A percentile compares a stretch with the other conserved stretches of the same genome.
Conservation (phyloP, 441 rosid species). For the Mallotus japonicus region DNA sequence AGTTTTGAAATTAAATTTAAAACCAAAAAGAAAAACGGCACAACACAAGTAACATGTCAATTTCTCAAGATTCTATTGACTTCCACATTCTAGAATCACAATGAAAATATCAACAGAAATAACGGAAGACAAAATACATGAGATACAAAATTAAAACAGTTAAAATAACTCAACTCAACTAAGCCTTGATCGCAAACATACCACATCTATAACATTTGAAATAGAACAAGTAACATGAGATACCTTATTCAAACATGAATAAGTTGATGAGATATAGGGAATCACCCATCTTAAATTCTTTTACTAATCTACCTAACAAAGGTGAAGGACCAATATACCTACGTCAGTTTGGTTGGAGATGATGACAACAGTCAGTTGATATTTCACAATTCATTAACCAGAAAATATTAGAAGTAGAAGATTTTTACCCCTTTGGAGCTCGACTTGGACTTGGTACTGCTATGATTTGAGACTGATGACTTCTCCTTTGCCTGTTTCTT, state of each 20-base stretch:
- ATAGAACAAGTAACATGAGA: neutral
- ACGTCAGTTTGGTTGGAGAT: neutral
- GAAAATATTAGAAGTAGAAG: neutral
- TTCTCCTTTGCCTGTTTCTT: conserved; percentile 50
- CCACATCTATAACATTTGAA: neutral
- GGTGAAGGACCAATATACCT: neutral
- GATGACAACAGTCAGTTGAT: neutral
- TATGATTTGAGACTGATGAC: conserved; percentile 46
- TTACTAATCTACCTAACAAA: neutral
- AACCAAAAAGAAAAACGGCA: neutral
- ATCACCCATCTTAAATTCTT: neutral
- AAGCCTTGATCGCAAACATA: neutral
- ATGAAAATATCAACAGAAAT: neutral
- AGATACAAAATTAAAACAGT: neutral
- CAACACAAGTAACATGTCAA: neutral
- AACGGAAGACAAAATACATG: neutral
- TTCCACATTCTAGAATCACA: neutral
- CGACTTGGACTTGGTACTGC: conserved; percentile 56
- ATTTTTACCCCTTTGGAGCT: conserved; percentile 43
- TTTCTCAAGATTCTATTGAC: neutral
- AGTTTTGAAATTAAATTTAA: neutral
- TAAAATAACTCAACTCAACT: neutral
- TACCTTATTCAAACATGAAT: neutral
- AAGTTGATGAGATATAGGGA: neutral
- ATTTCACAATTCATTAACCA: neutral